A percentile compares a stretch with the other conserved stretches of the same genome.
phyloP scores from a whole-genome alignment of 1,139 yeast genomes.

The Yamadazyma atlantica region DNA sequence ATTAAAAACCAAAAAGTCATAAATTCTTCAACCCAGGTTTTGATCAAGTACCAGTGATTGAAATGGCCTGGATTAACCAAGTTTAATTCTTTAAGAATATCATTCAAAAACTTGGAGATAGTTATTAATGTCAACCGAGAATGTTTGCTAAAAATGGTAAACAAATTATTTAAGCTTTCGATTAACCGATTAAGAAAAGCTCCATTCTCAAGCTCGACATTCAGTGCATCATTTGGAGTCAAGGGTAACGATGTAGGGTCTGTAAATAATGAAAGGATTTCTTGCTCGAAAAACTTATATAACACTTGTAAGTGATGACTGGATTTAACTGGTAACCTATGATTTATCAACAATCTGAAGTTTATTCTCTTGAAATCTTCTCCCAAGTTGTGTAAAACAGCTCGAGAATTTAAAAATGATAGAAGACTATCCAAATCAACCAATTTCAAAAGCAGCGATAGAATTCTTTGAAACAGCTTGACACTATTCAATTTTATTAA shows the following conservation, averaged over 20 bases:
- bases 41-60: constrained; percentile 3
- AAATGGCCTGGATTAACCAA: constrained; percentile 2
- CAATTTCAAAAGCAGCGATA: constrained; percentile 59
- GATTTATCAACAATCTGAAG: background rate
- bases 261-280: background rate
- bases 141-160: background rate
- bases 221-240: background rate
- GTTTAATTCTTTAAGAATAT: constrained; percentile 1
- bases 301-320: background rate
- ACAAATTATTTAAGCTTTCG: background rate
- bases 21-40: constrained; percentile 11
- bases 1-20: constrained; percentile 8
- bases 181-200: background rate
- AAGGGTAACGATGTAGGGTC: background rate
- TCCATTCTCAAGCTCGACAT: background rate
- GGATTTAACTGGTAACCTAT: constrained; percentile 4
- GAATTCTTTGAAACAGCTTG: constrained; percentile 53
- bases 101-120: constrained; percentile 1
- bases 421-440: constrained; percentile 52
- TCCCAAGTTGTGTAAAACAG: background rate
- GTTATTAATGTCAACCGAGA: background rate
- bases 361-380: constrained; percentile 3
- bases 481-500: constrained; percentile 56
- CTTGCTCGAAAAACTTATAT: background rate
- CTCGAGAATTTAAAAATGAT: background rate